These are phyloP conservation scores for Apiospora arundinis DNA, from an alignment of 2,329 filamentous ascomycete species.

Conservation along the genomic window DNA sequence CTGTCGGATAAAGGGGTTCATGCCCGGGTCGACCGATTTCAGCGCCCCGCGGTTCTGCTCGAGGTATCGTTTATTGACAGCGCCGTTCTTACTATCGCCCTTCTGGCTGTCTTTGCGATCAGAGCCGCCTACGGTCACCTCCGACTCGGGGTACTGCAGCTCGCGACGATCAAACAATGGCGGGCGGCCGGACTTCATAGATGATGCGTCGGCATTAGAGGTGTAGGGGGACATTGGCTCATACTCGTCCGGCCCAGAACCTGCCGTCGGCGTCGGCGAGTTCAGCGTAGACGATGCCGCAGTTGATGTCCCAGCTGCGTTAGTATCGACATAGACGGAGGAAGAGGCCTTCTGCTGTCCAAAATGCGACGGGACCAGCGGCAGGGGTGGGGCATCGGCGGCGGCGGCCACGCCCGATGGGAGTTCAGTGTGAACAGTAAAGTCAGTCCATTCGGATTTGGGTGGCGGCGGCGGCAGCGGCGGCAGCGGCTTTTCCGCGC, in stretches of 20 bases:
- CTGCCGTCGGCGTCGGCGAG: neutral
- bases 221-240: neutral
- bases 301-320: neutral
- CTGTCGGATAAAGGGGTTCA: neutral
- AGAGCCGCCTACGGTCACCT: neutral
- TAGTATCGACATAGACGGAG: neutral
- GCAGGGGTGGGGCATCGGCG: neutral
- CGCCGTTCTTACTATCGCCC: neutral
- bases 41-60: neutral
- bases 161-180: neutral
- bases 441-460: slow-evolving; percentile 17
- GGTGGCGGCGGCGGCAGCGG: neutral
- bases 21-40: neutral
- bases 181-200: neutral
- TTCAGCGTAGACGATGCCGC: neutral
- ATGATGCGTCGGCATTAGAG: neutral
- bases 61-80: neutral
- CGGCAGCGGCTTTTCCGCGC: neutral
- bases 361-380: neutral
- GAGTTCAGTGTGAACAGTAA: neutral
- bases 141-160: neutral
- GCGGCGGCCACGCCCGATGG: neutral
- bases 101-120: neutral
- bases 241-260: neutral
- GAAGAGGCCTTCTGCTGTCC: neutral